These are phyloP conservation scores for Pyracantha coccinea DNA, from an alignment of 331 rosid genomes.

Conservation along the genomic window DNA sequence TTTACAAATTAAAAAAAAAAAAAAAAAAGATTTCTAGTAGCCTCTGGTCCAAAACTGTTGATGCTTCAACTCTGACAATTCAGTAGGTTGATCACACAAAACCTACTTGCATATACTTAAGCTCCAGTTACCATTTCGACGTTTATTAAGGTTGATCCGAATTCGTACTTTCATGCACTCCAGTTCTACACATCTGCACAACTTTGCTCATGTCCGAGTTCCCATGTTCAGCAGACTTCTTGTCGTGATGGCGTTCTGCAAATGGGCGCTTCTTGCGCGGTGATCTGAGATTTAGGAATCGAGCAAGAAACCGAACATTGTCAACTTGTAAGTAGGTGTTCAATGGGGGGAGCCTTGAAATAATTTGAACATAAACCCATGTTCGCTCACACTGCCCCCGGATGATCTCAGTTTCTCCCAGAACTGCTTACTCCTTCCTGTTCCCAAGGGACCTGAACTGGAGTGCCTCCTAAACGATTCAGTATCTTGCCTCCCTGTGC, in stretches of 20 bases:
- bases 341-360: conserved; percentile 38
- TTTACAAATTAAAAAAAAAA: not conserved
- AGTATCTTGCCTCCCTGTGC: conserved; percentile 33
- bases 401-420: conserved; percentile 68
- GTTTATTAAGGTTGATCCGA: not conserved
- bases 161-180: not conserved
- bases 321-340: not conserved
- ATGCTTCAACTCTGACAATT: not conserved
- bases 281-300: not conserved
- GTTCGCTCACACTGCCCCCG: conserved; percentile 76
- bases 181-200: conserved; percentile 17
- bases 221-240: conserved; percentile 11
- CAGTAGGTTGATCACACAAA: not conserved
- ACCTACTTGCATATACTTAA: not conserved
- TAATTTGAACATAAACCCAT: conserved; percentile 39
- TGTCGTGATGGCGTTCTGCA: not conserved
- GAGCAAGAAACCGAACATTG: not conserved
- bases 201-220: conserved; percentile 19
- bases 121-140: conserved; percentile 1
- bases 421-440: conserved; percentile 42
- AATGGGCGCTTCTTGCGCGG: conserved; percentile 4
- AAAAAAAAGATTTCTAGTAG: not conserved
- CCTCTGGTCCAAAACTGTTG: conserved; percentile 12
- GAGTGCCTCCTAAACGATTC: conserved; percentile 64
- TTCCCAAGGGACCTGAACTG: conserved; percentile 61